Evolutionary conservation across 2,329 filamentous ascomycete genomes (phyloP), one percentile per base, ranked within the genome.

Genomic region (Alternaria incomplexa): DNA sequence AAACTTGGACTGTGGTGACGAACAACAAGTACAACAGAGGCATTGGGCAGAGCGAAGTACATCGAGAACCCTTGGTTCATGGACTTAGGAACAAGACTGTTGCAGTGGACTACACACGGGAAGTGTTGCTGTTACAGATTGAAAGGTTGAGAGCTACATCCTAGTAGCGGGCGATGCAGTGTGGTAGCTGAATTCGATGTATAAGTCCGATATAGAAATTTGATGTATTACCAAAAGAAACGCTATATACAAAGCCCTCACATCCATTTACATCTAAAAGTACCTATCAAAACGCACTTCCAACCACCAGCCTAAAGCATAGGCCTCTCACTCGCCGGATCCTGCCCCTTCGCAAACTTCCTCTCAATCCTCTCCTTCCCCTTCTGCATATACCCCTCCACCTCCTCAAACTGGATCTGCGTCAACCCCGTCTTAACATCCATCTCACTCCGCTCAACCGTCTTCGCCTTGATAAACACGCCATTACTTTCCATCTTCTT

Each of bases 371-470:
- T 66, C 45, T 72, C 63, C 56, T 55, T 61, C 1, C 69, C 73
- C 59, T 70, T 68, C 28, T 9, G 47, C 78, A 81, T 81, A 46
- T 69, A 67, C 53, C 32, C 66, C 22, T 58, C 56, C 1, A 75
- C 77, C 61, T 80, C 59, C 28, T 74, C 76, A 50, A 80, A 79
- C 5, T 17, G 73, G 58, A 81, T 68, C 8, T 66, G 56, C 15
- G 66, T 76, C 65, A 80, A 61, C 5, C 61, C 65, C 8, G 23
- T 61, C 20, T 15, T 12, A 1, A 80, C 67, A 69, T 78, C 73
- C 26, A 78, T 61, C 25, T 61, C 60, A 25, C 58, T 69, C 60
- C 65, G 72, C 54, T 62, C 64, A 57, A 78, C 56, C 9, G 54
- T 76, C 72, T 79, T 80, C 25, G 76, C 79, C 28, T 58, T 52